phyloP scores from a whole-genome alignment of 2,329 filamentous ascomycete species.

The Pseudogymnoascus sp. region DNA sequence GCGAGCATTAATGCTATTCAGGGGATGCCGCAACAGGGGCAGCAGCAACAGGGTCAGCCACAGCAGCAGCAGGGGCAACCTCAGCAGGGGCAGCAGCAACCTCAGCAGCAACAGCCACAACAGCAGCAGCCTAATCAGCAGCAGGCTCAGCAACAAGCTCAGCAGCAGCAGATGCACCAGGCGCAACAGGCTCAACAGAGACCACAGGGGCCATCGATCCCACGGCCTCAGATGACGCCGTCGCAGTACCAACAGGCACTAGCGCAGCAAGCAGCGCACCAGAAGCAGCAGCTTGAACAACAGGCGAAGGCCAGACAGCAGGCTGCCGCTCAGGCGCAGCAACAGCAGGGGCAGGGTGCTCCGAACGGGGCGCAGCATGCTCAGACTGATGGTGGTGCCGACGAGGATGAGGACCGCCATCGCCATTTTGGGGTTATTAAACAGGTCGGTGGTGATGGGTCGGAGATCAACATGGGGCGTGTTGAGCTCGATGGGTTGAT shows the following conservation, averaged over 20 bases:
- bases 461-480: slow-evolving; percentile 47
- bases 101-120: slow-evolving; percentile 12
- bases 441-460: slow-evolving; percentile 45
- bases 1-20: slow-evolving; percentile 57
- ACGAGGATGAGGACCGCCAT: slow-evolving; percentile 38
- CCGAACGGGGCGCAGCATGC: slow-evolving; percentile 39
- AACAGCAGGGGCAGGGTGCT: slow-evolving; percentile 26
- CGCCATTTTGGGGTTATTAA: slow-evolving; percentile 45
- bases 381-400: slow-evolving; percentile 69
- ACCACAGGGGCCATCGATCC: slow-evolving; percentile 18
- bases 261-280: slow-evolving; percentile 27
- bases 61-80: slow-evolving; percentile 25
- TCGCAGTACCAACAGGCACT: slow-evolving; percentile 21
- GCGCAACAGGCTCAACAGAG: slow-evolving; percentile 15
- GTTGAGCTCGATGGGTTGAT: slow-evolving; percentile 61
- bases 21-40: slow-evolving; percentile 18
- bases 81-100: slow-evolving; percentile 13
- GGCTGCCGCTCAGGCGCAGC: slow-evolving; percentile 23
- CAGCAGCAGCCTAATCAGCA: slow-evolving; percentile 23
- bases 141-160: slow-evolving; percentile 9
- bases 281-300: slow-evolving; percentile 25
- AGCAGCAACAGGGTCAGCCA: slow-evolving; percentile 23
- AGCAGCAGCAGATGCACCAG: slow-evolving; percentile 19
- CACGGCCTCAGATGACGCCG: slow-evolving; percentile 10
- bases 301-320: slow-evolving; percentile 12